Conservation (phyloP, 306 rosid genomes). For the Medicago arabica region DNA sequence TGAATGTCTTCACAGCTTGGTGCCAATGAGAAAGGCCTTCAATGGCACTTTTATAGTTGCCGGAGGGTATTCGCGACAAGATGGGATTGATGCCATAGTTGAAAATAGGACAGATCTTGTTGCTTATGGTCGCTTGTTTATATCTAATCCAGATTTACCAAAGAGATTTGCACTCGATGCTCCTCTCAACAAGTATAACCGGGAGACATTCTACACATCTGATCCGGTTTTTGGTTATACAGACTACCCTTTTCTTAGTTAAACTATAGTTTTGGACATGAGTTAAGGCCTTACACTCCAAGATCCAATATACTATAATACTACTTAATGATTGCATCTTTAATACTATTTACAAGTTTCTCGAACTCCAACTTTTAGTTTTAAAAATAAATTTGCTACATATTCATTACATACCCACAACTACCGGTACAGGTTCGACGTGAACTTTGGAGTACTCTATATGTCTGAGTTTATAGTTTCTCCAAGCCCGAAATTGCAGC, state of each 20-base stretch:
- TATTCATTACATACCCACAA: no score
- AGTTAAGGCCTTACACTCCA: background rate
- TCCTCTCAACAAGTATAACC: conserved; percentile 24
- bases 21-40: conserved; percentile 34
- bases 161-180: conserved; percentile 18
- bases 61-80: conserved; percentile 19
- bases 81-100: conserved; percentile 27
- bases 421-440: no score
- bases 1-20: background rate
- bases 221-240: conserved; percentile 31
- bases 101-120: conserved; percentile 27
- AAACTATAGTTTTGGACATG: background rate
- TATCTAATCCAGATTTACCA: conserved; percentile 34
- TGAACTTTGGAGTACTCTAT: background rate
- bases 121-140: conserved; percentile 32
- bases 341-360: no score
- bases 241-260: conserved; percentile 21
- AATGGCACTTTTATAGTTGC: conserved; percentile 33
- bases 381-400: no score
- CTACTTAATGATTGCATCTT: no score
- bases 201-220: conserved; percentile 18
- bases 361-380: no score
- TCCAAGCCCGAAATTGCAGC: background rate
- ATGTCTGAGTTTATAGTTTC: background rate
- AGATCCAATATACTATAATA: no score